A percentile compares a stretch with the other conserved stretches of the same genome.
Evolutionary conservation across 2,329 filamentous ascomycete genomes (phyloP).

Genomic region (Ascochyta lentis): DNA sequence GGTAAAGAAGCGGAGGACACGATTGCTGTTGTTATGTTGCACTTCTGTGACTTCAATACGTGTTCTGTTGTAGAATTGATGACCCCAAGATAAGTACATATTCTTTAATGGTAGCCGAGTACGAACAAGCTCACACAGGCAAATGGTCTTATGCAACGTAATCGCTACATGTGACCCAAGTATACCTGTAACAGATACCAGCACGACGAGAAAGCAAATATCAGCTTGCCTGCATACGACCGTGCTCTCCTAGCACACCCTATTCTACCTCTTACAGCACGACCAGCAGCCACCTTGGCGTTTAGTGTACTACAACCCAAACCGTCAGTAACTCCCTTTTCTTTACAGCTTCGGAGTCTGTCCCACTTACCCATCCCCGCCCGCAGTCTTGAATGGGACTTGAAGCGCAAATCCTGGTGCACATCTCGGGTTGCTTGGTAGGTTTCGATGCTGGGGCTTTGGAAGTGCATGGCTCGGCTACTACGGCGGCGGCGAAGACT

Average conservation of each 20-base stretch:
- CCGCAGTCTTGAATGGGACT: not conserved
- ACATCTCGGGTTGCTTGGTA: not conserved
- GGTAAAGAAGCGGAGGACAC: too few species aligned
- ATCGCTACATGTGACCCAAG: too few species aligned
- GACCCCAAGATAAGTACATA: too few species aligned
- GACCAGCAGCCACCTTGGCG: conserved; percentile 5
- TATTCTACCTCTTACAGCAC: not conserved
- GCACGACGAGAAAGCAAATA: too few species aligned
- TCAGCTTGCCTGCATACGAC: too few species aligned
- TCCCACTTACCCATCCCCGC: not conserved
- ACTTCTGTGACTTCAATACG: too few species aligned
- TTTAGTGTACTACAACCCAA: not conserved
- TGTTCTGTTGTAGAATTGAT: too few species aligned
- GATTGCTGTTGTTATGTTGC: too few species aligned
- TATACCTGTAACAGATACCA: too few species aligned
- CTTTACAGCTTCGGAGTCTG: not conserved
- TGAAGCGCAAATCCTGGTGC: not conserved
- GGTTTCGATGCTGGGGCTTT: not conserved
- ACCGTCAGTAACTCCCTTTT: not conserved
- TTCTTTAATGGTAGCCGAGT: too few species aligned
- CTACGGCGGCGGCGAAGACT: not conserved
- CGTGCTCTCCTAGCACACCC: not conserved
- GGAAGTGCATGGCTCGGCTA: conserved; percentile 1
- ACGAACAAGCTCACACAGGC: too few species aligned
- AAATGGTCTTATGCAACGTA: too few species aligned